A percentile compares a stretch with the other conserved stretches of the same genome.
These are phyloP conservation scores for Chionographis japonica DNA, from an alignment of 106 monocot genomes.

Conservation along the genomic window DNA sequence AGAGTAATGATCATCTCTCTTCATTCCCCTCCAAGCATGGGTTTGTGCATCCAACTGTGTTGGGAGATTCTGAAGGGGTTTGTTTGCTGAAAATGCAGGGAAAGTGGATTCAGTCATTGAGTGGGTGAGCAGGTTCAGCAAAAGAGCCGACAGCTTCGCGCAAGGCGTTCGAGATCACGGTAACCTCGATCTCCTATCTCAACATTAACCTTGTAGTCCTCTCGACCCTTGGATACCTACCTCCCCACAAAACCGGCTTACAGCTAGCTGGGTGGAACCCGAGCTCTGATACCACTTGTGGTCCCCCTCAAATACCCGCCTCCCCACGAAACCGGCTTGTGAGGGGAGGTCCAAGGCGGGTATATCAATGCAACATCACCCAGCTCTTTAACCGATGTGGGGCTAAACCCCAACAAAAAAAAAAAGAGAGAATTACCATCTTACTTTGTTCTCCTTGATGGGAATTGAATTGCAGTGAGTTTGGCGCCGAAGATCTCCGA, in stretches of 20 bases:
- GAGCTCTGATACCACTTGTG: too few relatives aligned
- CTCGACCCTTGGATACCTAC: too few relatives aligned
- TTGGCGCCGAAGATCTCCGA: constrained; percentile 22
- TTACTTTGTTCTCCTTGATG: background rate
- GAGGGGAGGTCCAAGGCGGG: too few relatives aligned
- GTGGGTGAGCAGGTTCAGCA: constrained; percentile 16
- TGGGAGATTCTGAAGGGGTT: too few relatives aligned
- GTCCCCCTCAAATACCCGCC: too few relatives aligned
- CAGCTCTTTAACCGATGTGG: too few relatives aligned
- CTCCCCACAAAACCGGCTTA: too few relatives aligned
- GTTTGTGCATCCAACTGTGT: background rate
- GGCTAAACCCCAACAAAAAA: too few relatives aligned
- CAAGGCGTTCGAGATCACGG: constrained; percentile 4
- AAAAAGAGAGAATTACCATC: background rate
- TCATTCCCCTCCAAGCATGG: background rate
- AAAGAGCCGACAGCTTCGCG: background rate
- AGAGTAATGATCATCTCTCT: background rate
- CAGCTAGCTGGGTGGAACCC: too few relatives aligned
- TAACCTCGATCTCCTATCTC: background rate
- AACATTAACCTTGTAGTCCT: too few relatives aligned
- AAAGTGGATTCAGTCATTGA: constrained; percentile 5
- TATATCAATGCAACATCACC: too few relatives aligned
- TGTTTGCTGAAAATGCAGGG: constrained; percentile 16
- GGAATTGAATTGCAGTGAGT: constrained; percentile 14
- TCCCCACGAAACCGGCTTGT: too few relatives aligned